Evolutionary conservation across 2,329 filamentous ascomycete genomes (phyloP), one percentile per base, ranked within the genome.

Genomic region (Calonectria pseudoreteaudii): DNA sequence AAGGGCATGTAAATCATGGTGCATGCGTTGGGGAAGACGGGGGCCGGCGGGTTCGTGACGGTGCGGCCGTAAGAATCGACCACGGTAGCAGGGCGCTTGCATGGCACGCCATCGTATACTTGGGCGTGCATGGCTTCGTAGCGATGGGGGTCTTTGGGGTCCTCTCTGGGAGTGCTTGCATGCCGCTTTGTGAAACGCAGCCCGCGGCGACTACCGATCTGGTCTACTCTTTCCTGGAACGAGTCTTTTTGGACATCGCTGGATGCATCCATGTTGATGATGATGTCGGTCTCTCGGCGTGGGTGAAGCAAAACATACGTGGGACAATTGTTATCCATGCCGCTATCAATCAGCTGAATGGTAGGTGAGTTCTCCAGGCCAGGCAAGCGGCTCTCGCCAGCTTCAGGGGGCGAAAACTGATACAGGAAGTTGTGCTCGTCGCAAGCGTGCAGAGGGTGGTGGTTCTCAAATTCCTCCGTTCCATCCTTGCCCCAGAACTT

Each of bases 251-350:
- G 71, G 10, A 73, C 71, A 44, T 73, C 71, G 30, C 71, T 73
- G 28, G 71, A 73, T 18, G 71, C 71, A 28, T 73, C 71, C 66
- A 73, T 69, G 49, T 73, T 73, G 49, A 73, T 73, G 20, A 73
- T 73, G 18, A 73, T 64, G 26, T 73, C 71, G 2, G 44, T 56
- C 30, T 66, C 60, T 44, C 71, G 58, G 7, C 49, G 31, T 4
- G 71, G 71, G 28, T 73, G 66, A 18, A 73, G 66, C 11, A 73
- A 30, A 5, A 73, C 71, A 20, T 73, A 73, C 16, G 71, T 73
- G 8, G 71, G 66, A 26, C 66, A 73, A 23, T 73, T 73, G 30
- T 73, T 73, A 18, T 73, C 71, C 71, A 73, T 70, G n/a, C 71
- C 71, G 20, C 71, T 73, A 31, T 73, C 71, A 56, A 73, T 70